These are phyloP conservation scores for Tuber aestivum DNA, from an alignment of 495 filamentous ascomycete species.

Conservation along the genomic window DNA sequence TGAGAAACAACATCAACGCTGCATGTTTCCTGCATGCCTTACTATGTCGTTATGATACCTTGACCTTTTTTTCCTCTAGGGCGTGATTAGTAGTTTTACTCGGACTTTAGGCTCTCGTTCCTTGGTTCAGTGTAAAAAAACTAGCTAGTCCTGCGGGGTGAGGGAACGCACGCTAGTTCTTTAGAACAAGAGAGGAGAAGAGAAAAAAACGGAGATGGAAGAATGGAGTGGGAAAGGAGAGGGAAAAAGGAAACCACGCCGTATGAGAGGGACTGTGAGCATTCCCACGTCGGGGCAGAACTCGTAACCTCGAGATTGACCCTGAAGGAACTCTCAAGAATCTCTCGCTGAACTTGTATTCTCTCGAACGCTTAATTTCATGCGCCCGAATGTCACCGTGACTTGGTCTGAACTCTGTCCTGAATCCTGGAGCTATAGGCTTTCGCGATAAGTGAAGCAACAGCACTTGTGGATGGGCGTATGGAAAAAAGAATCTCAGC, in stretches of 20 bases:
- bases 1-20: background rate
- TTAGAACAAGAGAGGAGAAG: background rate
- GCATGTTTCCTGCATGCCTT: background rate
- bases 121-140: background rate
- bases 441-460: background rate
- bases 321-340: slow-evolving; percentile 46
- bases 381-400: background rate
- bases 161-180: background rate
- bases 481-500: background rate
- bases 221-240: background rate
- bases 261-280: background rate
- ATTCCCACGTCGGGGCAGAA: slow-evolving; percentile 56
- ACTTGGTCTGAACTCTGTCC: background rate
- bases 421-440: background rate
- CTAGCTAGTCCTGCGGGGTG: background rate
- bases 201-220: background rate
- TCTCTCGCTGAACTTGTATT: slow-evolving; percentile 47
- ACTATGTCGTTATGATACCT: background rate
- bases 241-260: background rate
- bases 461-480: background rate
- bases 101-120: background rate
- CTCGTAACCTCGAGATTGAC: slow-evolving; percentile 53
- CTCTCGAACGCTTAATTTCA: background rate
- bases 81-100: background rate
- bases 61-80: background rate